Percentiles rank a stretch among this genome's conserved stretches.
Conservation (phyloP, 1,284 basidiomycete species). For the Papiliotrema laurentii region DNA sequence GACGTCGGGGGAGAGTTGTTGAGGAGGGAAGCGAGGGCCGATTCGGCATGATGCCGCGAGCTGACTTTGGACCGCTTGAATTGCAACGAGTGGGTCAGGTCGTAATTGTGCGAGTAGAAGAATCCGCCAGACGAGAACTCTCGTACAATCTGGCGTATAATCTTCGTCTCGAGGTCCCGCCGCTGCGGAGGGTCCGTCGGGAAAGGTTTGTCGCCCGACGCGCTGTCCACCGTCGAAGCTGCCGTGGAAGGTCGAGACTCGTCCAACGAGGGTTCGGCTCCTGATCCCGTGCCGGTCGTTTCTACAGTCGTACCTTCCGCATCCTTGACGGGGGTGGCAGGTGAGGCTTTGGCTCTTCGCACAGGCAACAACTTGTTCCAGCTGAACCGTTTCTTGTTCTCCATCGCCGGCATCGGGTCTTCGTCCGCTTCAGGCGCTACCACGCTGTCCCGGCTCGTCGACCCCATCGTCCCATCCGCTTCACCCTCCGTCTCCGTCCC, state of each 20-base stretch:
- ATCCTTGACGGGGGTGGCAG: neutral
- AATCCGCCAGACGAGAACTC: constrained; percentile 45
- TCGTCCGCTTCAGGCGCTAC: constrained; percentile 39
- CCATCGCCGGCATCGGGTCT: constrained; percentile 7
- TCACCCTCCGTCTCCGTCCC: constrained; percentile 8
- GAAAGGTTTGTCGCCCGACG: constrained; percentile 9
- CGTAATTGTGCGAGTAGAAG: constrained; percentile 52
- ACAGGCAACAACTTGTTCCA: constrained; percentile 32
- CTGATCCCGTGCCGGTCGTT: too few species aligned
- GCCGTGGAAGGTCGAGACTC: constrained; percentile 3
- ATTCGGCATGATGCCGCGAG: constrained; percentile 15
- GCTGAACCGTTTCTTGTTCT: constrained; percentile 20
- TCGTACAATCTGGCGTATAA: constrained; percentile 43
- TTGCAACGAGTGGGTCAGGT: constrained; percentile 52
- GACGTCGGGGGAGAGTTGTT: neutral
- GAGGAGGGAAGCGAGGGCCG: constrained; percentile 12
- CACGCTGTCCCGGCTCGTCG: constrained; percentile 3
- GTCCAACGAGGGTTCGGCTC: constrained; percentile 5
- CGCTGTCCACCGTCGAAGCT: neutral
- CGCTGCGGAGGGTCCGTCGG: constrained; percentile 33
- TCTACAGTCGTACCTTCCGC: too few species aligned
- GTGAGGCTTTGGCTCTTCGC: constrained; percentile 5
- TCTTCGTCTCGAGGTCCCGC: constrained; percentile 46
- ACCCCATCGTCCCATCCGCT: constrained; percentile 4
- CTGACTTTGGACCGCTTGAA: constrained; percentile 45